These are phyloP conservation scores for Cladosporium sp. DNA, from an alignment of 2,329 filamentous ascomycete species.

Conservation along the genomic window DNA sequence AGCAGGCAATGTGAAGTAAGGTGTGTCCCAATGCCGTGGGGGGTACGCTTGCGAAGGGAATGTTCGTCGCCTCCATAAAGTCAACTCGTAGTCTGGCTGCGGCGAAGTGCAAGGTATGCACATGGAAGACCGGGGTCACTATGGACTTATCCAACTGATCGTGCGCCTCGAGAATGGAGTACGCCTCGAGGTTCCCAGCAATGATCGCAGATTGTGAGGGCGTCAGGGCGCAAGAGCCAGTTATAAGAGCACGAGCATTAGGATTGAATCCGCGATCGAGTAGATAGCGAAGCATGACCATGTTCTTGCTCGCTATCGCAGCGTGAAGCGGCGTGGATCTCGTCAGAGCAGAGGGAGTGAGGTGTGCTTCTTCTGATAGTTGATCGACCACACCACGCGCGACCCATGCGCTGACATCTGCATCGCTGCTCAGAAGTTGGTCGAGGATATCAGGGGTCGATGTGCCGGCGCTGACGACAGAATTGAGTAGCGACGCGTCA, in stretches of 20 bases:
- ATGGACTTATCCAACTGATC: not conserved
- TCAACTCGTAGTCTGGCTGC: not conserved
- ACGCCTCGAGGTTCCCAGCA: not conserved
- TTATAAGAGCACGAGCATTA: slow-evolving; percentile 8
- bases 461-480: not conserved
- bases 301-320: not conserved
- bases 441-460: not conserved
- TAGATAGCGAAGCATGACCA: not conserved
- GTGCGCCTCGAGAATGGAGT: not conserved
- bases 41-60: not conserved
- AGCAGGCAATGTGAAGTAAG: slow-evolving; percentile 1
- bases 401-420: not conserved
- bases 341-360: slow-evolving; percentile 7
- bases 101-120: slow-evolving; percentile 11
- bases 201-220: slow-evolving; percentile 9
- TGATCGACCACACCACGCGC: not conserved
- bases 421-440: not conserved
- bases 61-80: not conserved
- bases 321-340: slow-evolving; percentile 12
- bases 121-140: not conserved
- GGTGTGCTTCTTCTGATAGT: not conserved
- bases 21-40: slow-evolving; percentile 6
- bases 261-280: slow-evolving; percentile 9
- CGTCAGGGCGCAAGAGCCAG: slow-evolving; percentile 6
- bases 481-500: not conserved